phyloP scores from a whole-genome alignment of 108 stramenopile species.

The Nitzschia putrida region DNA sequence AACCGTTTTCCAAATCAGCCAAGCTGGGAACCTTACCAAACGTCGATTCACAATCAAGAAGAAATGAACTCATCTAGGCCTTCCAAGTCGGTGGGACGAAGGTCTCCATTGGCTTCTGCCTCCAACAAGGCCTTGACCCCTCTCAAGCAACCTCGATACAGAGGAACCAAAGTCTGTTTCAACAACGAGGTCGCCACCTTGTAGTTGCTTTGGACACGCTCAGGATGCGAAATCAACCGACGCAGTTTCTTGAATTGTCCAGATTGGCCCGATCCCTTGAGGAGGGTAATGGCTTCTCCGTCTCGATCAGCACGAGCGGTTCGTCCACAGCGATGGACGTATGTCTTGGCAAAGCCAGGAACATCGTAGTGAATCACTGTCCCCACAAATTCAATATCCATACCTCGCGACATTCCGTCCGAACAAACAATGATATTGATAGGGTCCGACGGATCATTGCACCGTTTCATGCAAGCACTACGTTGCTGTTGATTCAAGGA shows the following conservation, averaged over 20 bases:
- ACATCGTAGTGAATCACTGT: conserved; percentile 84
- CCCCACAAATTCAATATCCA: conserved; percentile 69
- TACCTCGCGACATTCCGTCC: conserved; percentile 86
- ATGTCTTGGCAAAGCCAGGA: conserved; percentile 79
- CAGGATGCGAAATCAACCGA: conserved; percentile 55
- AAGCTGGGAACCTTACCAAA: too few relatives aligned
- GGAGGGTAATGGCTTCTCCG: conserved; percentile 67
- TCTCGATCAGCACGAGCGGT: conserved; percentile 77
- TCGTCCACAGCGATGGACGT: conserved; percentile 84
- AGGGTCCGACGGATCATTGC: conserved; percentile 51
- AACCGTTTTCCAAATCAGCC: too few relatives aligned
- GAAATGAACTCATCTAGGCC: too few relatives aligned
- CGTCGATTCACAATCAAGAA: too few relatives aligned
- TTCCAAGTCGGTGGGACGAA: conserved; percentile 25
- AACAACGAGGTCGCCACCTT: conserved; percentile 63
- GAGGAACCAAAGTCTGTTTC: conserved; percentile 37
- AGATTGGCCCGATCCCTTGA: conserved; percentile 70
- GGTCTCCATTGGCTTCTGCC: conserved; percentile 56
- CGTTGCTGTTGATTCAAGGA: conserved; percentile 68
- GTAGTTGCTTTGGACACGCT: conserved; percentile 34
- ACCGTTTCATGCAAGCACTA: conserved; percentile 57
- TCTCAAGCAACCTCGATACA: conserved; percentile 56
- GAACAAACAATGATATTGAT: conserved; percentile 75
- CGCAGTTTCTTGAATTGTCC: conserved; percentile 67
- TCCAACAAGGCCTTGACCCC: conserved; percentile 58